These are phyloP conservation scores for Hirschfeldia incana DNA, from an alignment of 345 rosid genomes.

Conservation along the genomic window DNA sequence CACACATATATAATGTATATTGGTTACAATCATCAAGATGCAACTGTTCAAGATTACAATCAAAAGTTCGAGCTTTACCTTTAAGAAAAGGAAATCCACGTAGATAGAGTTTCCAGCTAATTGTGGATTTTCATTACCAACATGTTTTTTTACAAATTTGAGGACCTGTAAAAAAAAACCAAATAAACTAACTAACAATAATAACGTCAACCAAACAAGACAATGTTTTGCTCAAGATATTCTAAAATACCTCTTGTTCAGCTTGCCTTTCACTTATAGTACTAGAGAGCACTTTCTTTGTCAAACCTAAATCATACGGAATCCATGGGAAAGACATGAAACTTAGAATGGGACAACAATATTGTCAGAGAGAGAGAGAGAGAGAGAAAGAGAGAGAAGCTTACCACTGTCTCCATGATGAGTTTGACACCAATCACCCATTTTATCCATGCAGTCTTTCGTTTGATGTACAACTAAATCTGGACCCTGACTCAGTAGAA, in stretches of 20 bases:
- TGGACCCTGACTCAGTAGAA: slow-evolving; percentile 66
- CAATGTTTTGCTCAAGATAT: slow-evolving; percentile 1
- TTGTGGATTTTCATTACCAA: slow-evolving; percentile 61
- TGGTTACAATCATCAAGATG: slow-evolving; percentile 58
- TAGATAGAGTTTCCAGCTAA: slow-evolving; percentile 91
- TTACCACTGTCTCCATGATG: slow-evolving; percentile 93
- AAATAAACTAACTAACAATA: background rate
- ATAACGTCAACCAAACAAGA: background rate
- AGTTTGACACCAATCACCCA: slow-evolving; percentile 91
- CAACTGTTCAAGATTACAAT: slow-evolving; percentile 7
- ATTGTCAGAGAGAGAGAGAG: background rate
- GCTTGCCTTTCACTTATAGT: slow-evolving; percentile 73
- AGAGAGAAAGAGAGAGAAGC: slow-evolving; percentile 6
- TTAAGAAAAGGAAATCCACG: slow-evolving; percentile 67
- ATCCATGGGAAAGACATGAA: slow-evolving; percentile 6
- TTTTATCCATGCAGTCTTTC: slow-evolving; percentile 66
- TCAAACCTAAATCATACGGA: slow-evolving; percentile 59
- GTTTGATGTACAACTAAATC: slow-evolving; percentile 85
- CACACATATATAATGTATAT: background rate
- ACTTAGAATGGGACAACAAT: background rate
- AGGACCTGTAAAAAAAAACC: slow-evolving; percentile 60
- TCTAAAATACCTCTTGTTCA: slow-evolving; percentile 67
- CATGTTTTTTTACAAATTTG: slow-evolving; percentile 65
- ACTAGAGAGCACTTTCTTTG: slow-evolving; percentile 71
- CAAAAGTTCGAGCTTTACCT: slow-evolving; percentile 48